These are phyloP conservation scores for Rhypophila decipiens DNA, from an alignment of 495 filamentous ascomycete species.

Conservation along the genomic window DNA sequence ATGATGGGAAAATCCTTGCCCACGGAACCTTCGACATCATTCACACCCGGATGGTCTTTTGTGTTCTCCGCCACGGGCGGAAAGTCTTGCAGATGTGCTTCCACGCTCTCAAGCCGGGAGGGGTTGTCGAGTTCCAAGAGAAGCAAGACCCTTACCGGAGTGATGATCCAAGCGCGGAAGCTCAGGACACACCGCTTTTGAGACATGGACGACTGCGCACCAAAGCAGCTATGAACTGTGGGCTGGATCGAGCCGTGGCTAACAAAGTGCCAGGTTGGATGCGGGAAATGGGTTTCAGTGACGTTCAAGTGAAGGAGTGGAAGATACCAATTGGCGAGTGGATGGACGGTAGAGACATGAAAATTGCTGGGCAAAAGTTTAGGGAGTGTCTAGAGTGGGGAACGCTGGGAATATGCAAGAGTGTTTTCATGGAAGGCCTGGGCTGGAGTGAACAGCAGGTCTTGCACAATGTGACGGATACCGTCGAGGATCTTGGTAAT, in stretches of 20 bases:
- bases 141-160: constrained; percentile 17
- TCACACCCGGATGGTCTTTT: constrained; percentile 52
- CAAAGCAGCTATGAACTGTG: constrained; percentile 12
- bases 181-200: constrained; percentile 12
- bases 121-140: constrained; percentile 22
- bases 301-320: constrained; percentile 31
- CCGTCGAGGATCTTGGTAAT: not conserved
- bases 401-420: constrained; percentile 4
- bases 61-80: constrained; percentile 50
- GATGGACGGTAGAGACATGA: constrained; percentile 31
- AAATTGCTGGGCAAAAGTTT: constrained; percentile 6
- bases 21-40: constrained; percentile 55
- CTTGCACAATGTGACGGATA: not conserved
- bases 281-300: constrained; percentile 49
- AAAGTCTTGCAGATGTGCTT: constrained; percentile 29
- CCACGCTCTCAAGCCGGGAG: constrained; percentile 30
- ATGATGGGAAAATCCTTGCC: constrained; percentile 35
- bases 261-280: constrained; percentile 51
- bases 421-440: constrained; percentile 8
- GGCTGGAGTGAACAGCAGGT: constrained; percentile 14
- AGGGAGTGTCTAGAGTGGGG: constrained; percentile 6
- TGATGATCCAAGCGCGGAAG: constrained; percentile 21
- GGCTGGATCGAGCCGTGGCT: constrained; percentile 14
- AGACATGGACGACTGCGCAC: constrained; percentile 13
- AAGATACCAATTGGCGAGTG: constrained; percentile 38